Percentiles rank a stretch among this genome's conserved stretches.
Evolutionary conservation across 2,329 filamentous ascomycete species (phyloP).

Genomic region (Trichoderma sp.): DNA sequence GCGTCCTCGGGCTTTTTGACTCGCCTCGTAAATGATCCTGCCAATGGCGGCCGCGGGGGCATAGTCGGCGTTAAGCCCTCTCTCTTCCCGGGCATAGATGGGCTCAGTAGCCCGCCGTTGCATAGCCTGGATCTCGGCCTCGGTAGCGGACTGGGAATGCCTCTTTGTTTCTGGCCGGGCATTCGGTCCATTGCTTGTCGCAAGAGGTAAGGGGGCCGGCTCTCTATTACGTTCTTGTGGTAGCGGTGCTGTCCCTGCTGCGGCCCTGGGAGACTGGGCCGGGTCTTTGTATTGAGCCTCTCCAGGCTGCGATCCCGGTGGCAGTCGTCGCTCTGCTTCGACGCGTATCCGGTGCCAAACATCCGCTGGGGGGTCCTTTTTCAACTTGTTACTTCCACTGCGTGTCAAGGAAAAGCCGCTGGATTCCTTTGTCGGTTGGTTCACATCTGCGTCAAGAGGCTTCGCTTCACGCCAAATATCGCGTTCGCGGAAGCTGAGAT

Average conservation of each 20-base stretch:
- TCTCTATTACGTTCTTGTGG: conserved; percentile 31
- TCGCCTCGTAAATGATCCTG: conserved; percentile 15
- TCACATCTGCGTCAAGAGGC: conserved; percentile 30
- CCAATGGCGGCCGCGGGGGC: conserved; percentile 26
- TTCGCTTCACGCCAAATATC: conserved; percentile 45
- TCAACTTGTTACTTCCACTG: conserved; percentile 57
- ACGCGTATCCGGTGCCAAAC: conserved; percentile 42
- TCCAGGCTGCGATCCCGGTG: conserved; percentile 12
- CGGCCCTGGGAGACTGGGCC: not conserved
- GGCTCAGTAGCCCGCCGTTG: conserved; percentile 33
- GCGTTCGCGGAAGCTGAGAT: conserved; percentile 60
- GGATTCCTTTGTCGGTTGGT: conserved; percentile 30
- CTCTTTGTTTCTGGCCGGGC: not conserved
- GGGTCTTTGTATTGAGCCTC: not conserved
- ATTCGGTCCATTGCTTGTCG: not conserved
- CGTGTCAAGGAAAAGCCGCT: conserved; percentile 42
- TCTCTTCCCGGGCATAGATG: conserved; percentile 27
- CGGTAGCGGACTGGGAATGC: not conserved
- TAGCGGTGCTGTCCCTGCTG: conserved; percentile 12
- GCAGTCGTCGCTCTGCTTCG: conserved; percentile 40
- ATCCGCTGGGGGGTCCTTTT: conserved; percentile 56
- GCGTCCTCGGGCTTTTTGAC: conserved; percentile 9
- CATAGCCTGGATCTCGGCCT: conserved; percentile 23
- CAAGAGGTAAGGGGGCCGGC: conserved; percentile 30
- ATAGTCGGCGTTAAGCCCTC: conserved; percentile 29